These are phyloP conservation scores for Scleroderma bovista DNA, from an alignment of 768 basidiomycete species.

Conservation along the genomic window DNA sequence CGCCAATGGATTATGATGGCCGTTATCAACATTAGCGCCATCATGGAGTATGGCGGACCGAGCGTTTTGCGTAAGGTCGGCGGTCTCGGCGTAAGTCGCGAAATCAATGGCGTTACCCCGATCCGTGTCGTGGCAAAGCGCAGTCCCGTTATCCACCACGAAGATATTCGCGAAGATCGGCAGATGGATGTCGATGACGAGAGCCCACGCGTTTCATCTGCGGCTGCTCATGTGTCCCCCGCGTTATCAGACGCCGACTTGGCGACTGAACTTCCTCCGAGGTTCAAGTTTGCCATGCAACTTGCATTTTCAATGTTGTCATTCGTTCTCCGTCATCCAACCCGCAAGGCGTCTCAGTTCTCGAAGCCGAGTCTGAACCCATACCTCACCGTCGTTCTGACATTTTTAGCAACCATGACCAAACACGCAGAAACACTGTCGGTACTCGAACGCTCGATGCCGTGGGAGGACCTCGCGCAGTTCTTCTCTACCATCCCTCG, in stretches of 20 bases:
- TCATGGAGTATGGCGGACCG: slow-evolving; percentile 85
- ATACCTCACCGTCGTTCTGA: slow-evolving; percentile 80
- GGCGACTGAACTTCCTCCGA: slow-evolving; percentile 46
- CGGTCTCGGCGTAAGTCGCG: slow-evolving; percentile 37
- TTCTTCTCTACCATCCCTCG: slow-evolving; percentile 62
- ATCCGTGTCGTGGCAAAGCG: slow-evolving; percentile 52
- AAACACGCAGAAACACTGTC: slow-evolving; percentile 57
- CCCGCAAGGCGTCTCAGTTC: slow-evolving; percentile 53
- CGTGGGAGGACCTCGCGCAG: slow-evolving; percentile 70
- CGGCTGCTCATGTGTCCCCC: slow-evolving; percentile 19
- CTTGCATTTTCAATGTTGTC: slow-evolving; percentile 76
- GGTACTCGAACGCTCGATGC: slow-evolving; percentile 70
- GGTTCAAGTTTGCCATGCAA: slow-evolving; percentile 71
- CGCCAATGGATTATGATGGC: slow-evolving; percentile 98
- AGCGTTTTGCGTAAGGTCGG: slow-evolving; percentile 64
- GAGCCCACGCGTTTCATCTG: slow-evolving; percentile 15
- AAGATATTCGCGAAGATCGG: slow-evolving; percentile 40
- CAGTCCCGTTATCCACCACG: slow-evolving; percentile 24
- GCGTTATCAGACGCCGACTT: slow-evolving; percentile 29
- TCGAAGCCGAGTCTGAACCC: slow-evolving; percentile 65
- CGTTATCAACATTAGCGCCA: slow-evolving; percentile 69
- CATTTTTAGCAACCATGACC: slow-evolving; percentile 77
- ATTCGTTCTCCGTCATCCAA: slow-evolving; percentile 60
- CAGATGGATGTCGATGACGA: slow-evolving; percentile 66
- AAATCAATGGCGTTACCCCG: slow-evolving; percentile 27